phyloP scores from a whole-genome alignment of 106 monocot species.

The Triglochin maritima region DNA sequence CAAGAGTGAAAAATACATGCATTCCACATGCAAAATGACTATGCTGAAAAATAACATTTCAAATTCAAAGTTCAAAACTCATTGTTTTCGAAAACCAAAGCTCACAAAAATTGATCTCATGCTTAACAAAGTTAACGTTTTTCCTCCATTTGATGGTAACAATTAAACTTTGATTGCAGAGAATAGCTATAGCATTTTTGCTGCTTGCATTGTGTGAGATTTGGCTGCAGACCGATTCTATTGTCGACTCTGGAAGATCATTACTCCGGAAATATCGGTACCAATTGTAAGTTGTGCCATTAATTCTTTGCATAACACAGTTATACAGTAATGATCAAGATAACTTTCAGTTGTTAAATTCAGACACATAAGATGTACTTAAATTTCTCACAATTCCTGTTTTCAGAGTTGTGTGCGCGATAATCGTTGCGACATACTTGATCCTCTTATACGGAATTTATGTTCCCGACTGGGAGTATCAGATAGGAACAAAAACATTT shows the following conservation, averaged over 20 bases:
- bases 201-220: slow-evolving; percentile 14
- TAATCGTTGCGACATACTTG: slow-evolving; percentile 3
- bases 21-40: too few relatives aligned
- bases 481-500: slow-evolving; percentile 4
- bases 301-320: not conserved
- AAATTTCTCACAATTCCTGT: too few relatives aligned
- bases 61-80: too few relatives aligned
- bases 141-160: too few relatives aligned
- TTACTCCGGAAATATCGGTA: slow-evolving; percentile 8
- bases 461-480: slow-evolving; percentile 24
- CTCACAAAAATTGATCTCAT: too few relatives aligned
- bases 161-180: not conserved
- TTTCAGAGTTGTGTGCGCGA: slow-evolving; percentile 1
- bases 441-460: slow-evolving; percentile 13
- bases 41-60: too few relatives aligned
- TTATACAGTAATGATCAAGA: too few relatives aligned
- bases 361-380: too few relatives aligned
- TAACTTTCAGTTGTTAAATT: too few relatives aligned
- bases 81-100: too few relatives aligned
- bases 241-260: slow-evolving; percentile 7
- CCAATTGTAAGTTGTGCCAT: slow-evolving; percentile 6
- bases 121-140: too few relatives aligned
- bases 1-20: too few relatives aligned
- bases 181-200: slow-evolving; percentile 18
- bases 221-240: slow-evolving; percentile 10